Base-by-base conservation (phyloP, 163 green algal genomes). In the Scenedesmus sp. region DNA sequence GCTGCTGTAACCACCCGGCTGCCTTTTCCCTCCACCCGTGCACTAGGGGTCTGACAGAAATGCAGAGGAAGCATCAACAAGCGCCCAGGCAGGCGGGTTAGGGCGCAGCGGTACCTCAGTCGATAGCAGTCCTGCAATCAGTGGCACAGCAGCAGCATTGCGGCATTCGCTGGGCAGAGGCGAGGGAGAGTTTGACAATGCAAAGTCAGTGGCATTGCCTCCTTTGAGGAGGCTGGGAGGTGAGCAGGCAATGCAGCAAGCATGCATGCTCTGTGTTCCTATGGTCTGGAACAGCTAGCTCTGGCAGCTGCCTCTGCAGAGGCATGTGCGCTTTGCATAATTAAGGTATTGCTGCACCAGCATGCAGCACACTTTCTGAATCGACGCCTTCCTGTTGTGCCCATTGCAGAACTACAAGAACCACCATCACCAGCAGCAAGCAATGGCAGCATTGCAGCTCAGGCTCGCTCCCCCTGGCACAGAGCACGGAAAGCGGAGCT, bases 401-500 rank as follows among this genome's bases (percentile, higher is more conserved):
- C n/a, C n/a, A n/a, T n/a, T 59, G 43, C 35, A 65, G 79, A 59
- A 9, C n/a, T 46, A 16, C 20, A 35, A 26, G 44, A 59, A 5
- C 83, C 18, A 65, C 35, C 43, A 30, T 10, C 4, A 37, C 5
- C 9, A 72, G 42, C 26, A n/a, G n/a, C 46, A 30, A 78, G 30
- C 20, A 51, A 37, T 49, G 87, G 26, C 46, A 79, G 81, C 30
- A 86, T 82, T 10, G 40, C 72, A 40, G 76, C 40, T 42, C 76
- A 86, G 16, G 76, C 65, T 18, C 78, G 78, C 43, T 93, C 89
- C 24, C 89, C 92, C 9, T 84, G 89, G 43, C 89, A 89, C 49
- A 44, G 85, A 80, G 86, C 92, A 76, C 89, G 92, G 80, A 94
- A 93, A 73, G 83, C 86, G 35, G 92, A 91, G 73, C 92, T 94